Percentiles rank a stretch among this genome's conserved stretches.
These are phyloP conservation scores for Vitis hybrid DNA, from an alignment of 177 flowering plant genomes.

Conservation along the genomic window DNA sequence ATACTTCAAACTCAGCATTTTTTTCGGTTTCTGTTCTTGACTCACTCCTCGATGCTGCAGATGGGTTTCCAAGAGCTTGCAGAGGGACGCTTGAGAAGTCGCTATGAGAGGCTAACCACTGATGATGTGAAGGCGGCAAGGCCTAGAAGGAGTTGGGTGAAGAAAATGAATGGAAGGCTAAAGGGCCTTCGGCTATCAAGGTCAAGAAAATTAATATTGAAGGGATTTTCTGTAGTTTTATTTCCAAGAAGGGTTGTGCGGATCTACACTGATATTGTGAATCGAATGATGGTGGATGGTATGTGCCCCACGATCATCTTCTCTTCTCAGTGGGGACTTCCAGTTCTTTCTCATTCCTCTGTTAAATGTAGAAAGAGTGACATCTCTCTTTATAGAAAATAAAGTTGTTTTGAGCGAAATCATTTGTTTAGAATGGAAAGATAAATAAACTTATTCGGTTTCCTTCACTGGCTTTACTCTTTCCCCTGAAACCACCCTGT, in stretches of 20 bases:
- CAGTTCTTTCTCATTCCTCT: slow-evolving; percentile 40
- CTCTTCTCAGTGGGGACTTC: slow-evolving; percentile 54
- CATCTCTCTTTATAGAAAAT: background rate
- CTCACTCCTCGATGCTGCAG: slow-evolving; percentile 4
- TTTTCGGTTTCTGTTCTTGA: background rate
- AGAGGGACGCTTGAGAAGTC: slow-evolving; percentile 14
- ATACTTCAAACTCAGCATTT: background rate
- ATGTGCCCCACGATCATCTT: slow-evolving; percentile 32
- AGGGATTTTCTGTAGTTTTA: slow-evolving; percentile 24
- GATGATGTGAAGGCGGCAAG: slow-evolving; percentile 9
- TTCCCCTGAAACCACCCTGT: background rate
- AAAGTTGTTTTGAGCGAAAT: background rate
- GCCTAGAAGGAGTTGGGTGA: slow-evolving; percentile 32
- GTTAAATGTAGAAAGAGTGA: slow-evolving; percentile 1
- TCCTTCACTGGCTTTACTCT: background rate
- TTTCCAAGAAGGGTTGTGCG: slow-evolving; percentile 31
- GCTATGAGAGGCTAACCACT: slow-evolving; percentile 31
- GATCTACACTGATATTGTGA: slow-evolving; percentile 28
- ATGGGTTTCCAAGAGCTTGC: slow-evolving; percentile 28
- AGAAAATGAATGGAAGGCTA: slow-evolving; percentile 31
- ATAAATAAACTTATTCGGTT: background rate
- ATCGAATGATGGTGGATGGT: slow-evolving; percentile 29
- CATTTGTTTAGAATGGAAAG: background rate
- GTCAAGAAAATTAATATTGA: slow-evolving; percentile 39
- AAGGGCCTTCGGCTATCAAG: slow-evolving; percentile 34